phyloP scores from a whole-genome alignment of 306 rosid genomes.

The Castanea mollissima region DNA sequence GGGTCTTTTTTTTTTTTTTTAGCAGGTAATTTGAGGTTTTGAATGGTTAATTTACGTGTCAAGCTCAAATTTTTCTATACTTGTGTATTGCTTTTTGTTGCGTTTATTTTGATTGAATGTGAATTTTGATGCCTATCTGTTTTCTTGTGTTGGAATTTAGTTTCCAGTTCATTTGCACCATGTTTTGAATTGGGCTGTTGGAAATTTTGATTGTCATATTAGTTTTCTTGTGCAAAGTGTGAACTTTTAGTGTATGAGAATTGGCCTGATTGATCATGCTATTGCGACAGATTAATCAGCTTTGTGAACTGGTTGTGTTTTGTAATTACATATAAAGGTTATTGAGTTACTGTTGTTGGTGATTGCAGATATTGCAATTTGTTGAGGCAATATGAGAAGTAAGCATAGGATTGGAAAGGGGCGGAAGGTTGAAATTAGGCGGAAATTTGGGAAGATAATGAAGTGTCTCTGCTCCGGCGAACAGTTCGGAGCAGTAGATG shows the following conservation, averaged over 20 bases:
- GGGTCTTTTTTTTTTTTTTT: conserved; percentile 8
- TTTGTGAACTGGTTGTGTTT: conserved; percentile 15
- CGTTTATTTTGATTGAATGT: conserved; percentile 18
- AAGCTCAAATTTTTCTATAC: background rate
- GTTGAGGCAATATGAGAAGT: conserved; percentile 40
- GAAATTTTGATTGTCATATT: background rate
- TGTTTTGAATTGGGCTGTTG: conserved; percentile 10
- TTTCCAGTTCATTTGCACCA: background rate
- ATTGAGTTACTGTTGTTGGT: conserved; percentile 13
- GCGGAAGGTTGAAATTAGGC: conserved; percentile 32
- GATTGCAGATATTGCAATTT: conserved; percentile 45
- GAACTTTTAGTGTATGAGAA: background rate
- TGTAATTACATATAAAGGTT: conserved; percentile 12
- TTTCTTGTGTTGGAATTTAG: background rate
- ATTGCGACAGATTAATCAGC: background rate
- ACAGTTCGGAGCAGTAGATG: conserved; percentile 41
- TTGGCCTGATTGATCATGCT: conserved; percentile 4
- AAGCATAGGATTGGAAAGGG: conserved; percentile 26
- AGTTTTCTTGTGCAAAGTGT: background rate
- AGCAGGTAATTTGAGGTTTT: background rate
- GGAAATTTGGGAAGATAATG: conserved; percentile 49
- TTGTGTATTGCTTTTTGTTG: background rate
- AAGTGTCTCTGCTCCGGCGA: conserved; percentile 65
- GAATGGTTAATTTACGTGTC: conserved; percentile 17
- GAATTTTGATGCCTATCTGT: background rate